Conservation (phyloP, 805 yeast genomes). For the Saccharomyces mikatae region DNA sequence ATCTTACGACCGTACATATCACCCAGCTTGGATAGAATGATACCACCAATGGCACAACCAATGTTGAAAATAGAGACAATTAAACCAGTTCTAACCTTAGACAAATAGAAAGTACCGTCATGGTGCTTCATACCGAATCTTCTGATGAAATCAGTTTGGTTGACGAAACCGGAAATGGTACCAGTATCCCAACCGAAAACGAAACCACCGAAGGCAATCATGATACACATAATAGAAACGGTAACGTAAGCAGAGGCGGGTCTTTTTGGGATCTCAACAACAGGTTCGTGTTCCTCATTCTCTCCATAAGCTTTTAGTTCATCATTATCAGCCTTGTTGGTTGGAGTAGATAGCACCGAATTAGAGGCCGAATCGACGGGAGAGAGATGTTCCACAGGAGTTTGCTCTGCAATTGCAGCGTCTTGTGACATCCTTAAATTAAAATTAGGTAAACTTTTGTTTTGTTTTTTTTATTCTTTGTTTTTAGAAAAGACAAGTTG, state of each 20-base stretch:
- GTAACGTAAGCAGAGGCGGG: conserved; percentile 30
- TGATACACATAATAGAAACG: conserved; percentile 27
- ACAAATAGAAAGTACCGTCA: conserved; percentile 19
- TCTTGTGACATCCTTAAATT: background rate
- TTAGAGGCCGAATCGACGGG: conserved; percentile 14
- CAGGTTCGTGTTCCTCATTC: background rate
- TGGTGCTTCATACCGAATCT: conserved; percentile 18
- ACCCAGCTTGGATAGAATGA: conserved; percentile 48
- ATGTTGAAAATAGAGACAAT: conserved; percentile 49
- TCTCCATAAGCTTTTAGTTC: conserved; percentile 13
- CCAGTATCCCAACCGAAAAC: conserved; percentile 70
- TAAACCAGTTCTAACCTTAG: conserved; percentile 24
- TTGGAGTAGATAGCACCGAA: conserved; percentile 21
- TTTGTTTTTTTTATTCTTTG: background rate
- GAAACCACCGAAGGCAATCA: conserved; percentile 36
- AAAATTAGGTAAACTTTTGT: background rate
- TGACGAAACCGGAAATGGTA: conserved; percentile 67
- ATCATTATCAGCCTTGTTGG: conserved; percentile 26
- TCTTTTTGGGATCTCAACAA: conserved; percentile 25
- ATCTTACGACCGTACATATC: conserved; percentile 60
- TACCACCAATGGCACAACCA: conserved; percentile 72
- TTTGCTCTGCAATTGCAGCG: background rate
- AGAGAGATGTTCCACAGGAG: conserved; percentile 7
- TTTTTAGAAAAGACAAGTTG: background rate
- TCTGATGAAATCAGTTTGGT: conserved; percentile 29